Evolutionary conservation across 768 basidiomycete genomes (phyloP).

Genomic region (Pleurotus ostreatus): DNA sequence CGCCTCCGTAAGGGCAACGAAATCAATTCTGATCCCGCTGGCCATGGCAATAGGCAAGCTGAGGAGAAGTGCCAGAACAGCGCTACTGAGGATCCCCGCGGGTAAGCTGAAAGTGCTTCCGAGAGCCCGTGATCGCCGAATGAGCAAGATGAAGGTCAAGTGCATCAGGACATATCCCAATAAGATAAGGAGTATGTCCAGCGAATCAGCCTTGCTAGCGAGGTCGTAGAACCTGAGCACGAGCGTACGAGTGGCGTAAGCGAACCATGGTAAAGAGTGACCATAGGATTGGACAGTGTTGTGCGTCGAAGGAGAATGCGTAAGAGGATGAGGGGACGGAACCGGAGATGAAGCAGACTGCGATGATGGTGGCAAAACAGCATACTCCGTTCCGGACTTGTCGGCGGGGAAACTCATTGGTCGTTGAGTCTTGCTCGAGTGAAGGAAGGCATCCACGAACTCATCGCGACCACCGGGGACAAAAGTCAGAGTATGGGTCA

Average conservation of each 20-base stretch:
- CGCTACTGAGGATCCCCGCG: constrained; percentile 72
- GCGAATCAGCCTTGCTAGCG: constrained; percentile 90
- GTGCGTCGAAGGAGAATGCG: neutral
- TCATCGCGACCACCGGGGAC: constrained; percentile 44
- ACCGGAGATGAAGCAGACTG: constrained; percentile 4
- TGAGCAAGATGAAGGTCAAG: constrained; percentile 86
- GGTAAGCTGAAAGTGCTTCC: constrained; percentile 62
- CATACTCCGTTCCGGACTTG: constrained; percentile 42
- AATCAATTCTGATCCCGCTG: constrained; percentile 85
- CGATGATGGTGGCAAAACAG: constrained; percentile 33
- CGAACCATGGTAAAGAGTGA: constrained; percentile 81
- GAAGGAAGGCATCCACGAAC: constrained; percentile 36
- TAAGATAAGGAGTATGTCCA: constrained; percentile 93
- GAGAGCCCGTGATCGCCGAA: constrained; percentile 82
- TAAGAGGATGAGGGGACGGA: constrained; percentile 11
- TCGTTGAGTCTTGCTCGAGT: constrained; percentile 4
- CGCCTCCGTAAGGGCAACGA: constrained; percentile 90
- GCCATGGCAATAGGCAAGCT: constrained; percentile 72
- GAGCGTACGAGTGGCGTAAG: constrained; percentile 76
- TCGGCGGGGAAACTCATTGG: constrained; percentile 25
- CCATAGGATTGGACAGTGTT: constrained; percentile 37
- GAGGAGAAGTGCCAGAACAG: constrained; percentile 79
- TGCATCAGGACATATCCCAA: constrained; percentile 96
- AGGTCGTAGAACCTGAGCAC: constrained; percentile 83
- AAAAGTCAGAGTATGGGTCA: constrained; percentile 50